A percentile compares a stretch with the other conserved stretches of the same genome.
These are phyloP conservation scores for Porcisia deanei DNA, from an alignment of 208 protist species.

Conservation along the genomic window DNA sequence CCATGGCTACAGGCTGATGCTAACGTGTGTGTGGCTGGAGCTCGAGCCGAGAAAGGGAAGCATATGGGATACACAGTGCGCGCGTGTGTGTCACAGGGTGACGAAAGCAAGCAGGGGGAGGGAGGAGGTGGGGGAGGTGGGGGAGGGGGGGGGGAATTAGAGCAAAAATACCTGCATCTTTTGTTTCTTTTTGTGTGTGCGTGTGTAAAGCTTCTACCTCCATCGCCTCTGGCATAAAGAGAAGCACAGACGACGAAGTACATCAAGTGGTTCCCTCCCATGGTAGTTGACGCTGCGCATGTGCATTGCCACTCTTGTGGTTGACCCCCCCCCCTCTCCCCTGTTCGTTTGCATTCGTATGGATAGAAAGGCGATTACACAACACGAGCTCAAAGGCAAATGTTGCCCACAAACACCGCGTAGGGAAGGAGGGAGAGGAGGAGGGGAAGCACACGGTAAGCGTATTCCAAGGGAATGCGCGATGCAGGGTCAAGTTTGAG, in stretches of 20 bases:
- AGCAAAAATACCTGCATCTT: neutral
- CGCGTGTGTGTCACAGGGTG: neutral
- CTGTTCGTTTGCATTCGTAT: too few species aligned
- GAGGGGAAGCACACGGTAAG: neutral
- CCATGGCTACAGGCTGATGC: constrained; percentile 53
- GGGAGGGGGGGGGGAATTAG: too few species aligned
- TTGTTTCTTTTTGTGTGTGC: neutral
- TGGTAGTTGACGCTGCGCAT: neutral
- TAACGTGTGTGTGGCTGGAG: constrained; percentile 12
- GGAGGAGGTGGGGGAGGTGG: neutral
- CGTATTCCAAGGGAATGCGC: too few species aligned
- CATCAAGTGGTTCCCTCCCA: neutral
- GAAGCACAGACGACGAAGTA: neutral
- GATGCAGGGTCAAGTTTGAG: too few species aligned
- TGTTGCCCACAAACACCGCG: too few species aligned
- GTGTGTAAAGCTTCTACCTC: neutral
- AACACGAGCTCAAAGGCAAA: too few species aligned
- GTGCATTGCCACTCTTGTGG: neutral
- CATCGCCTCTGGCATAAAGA: neutral
- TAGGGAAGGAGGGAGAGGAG: neutral
- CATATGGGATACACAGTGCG: neutral
- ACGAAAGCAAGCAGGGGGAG: neutral
- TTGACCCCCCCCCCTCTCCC: neutral
- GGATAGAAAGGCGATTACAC: neutral
- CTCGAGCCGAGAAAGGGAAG: neutral